Evolutionary conservation across 2,329 filamentous ascomycete species (phyloP), one percentile per base, ranked within the genome.

Genomic region (Phialophora expanda): DNA sequence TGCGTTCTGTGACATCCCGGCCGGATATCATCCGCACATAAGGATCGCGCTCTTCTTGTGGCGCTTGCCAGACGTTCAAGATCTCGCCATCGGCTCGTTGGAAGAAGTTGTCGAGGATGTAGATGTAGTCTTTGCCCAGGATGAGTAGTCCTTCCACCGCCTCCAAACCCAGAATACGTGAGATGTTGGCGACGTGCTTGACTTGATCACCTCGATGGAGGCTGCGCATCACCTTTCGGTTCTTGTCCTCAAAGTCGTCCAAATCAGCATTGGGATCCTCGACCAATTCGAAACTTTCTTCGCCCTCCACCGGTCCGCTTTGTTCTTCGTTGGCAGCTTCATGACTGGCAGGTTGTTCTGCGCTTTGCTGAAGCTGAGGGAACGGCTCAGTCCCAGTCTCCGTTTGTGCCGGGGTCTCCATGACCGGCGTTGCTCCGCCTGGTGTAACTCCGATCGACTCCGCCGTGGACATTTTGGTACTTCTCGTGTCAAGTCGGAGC

Each of bases 41-140:
- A 0, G 93, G 92, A 73, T 99, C 95, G 24, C 95, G 89, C 78
- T 99, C 96, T 71, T 98, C 93, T 0, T 86, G 82, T 0, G 94
- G 93, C 1, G 95, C 96, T 78, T 98, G 93, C 87, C 91, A 94
- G 8, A 97, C 93, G 73, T 97, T 94, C 66, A 99, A 92, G 74
- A 99, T 97, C 76, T 99, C 96, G 12, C 94, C 94, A 74, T 97
- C 95, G 1, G 91, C 89, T 69, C 94, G 88, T 75, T 98, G 94
- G 76, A 99, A 98, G 74, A 97, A 94, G 72, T 95, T 94, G 78
- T 99, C 95, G 78, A 98, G 90, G 71, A 99, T 89, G 75, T 99
- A 99, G 17, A 99, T 84, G 56, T 89, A 90, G 72, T 94, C 90
- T 77, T 96, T 97, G 20, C 95, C 95, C 48, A 98, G 85, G 62